These are phyloP conservation scores for Malassezia slooffiae DNA, from an alignment of 1,284 basidiomycete species.

Conservation along the genomic window DNA sequence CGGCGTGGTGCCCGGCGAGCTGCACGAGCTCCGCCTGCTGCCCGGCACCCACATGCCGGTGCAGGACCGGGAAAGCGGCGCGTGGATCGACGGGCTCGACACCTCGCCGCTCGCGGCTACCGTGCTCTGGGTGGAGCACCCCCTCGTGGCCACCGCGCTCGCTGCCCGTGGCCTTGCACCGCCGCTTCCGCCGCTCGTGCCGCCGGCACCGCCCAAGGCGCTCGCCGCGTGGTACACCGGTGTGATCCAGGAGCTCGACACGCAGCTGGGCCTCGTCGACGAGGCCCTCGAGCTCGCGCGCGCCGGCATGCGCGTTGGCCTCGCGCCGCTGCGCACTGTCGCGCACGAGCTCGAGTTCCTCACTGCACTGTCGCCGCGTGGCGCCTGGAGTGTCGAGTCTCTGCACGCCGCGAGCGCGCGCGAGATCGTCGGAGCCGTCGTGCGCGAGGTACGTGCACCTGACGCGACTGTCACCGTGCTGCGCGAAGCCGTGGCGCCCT, in stretches of 20 bases:
- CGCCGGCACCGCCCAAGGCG: slow-evolving; percentile 6
- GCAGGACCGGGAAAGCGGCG: slow-evolving; percentile 13
- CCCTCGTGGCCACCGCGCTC: slow-evolving; percentile 1
- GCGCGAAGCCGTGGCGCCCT: slow-evolving; percentile 5
- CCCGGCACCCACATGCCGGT: slow-evolving; percentile 14
- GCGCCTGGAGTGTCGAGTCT: not conserved
- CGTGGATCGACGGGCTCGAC: slow-evolving; percentile 12
- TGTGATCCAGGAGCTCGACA: slow-evolving; percentile 6
- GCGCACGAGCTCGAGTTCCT: slow-evolving; percentile 12
- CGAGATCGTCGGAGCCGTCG: slow-evolving; percentile 2
- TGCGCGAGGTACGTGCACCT: not conserved
- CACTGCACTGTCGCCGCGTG: not conserved
- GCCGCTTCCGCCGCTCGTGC: not conserved
- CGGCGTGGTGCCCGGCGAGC: slow-evolving; percentile 6
- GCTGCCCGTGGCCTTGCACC: not conserved
- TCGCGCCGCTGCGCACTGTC: slow-evolving; percentile 5
- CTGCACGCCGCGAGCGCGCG: slow-evolving; percentile 3
- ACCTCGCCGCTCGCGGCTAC: not conserved
- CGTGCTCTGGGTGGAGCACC: slow-evolving; percentile 13
- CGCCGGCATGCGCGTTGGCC: slow-evolving; percentile 10
- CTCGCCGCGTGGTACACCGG: slow-evolving; percentile 11
- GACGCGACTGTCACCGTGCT: not conserved
- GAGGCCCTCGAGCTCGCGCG: slow-evolving; percentile 6
- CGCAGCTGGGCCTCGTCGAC: slow-evolving; percentile 6
- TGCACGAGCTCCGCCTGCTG: slow-evolving; percentile 9